phyloP scores from a whole-genome alignment of 2,329 filamentous ascomycete genomes.

The Scytalidium sp. region DNA sequence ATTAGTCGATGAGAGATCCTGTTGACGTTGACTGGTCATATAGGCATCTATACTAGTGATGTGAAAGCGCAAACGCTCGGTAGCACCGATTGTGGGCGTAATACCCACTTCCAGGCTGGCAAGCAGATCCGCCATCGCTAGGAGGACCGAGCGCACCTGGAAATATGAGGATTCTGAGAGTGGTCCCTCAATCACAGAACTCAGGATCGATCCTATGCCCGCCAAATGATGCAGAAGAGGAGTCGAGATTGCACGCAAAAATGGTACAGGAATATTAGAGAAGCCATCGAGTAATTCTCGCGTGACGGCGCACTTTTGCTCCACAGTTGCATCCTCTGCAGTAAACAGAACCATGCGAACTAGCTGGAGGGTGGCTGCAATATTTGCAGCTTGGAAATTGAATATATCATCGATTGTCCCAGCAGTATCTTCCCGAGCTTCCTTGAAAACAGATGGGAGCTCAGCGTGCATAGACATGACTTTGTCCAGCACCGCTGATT shows the following conservation, averaged over 20 bases:
- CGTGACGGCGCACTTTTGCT: conserved; percentile 43
- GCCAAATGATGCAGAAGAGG: conserved; percentile 46
- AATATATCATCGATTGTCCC: conserved; percentile 32
- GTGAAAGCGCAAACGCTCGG: conserved; percentile 35
- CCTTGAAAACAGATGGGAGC: conserved; percentile 15
- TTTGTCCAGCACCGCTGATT: conserved; percentile 11
- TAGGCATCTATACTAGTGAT: conserved; percentile 39
- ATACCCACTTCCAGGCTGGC: conserved; percentile 39
- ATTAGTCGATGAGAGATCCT: too few relatives aligned
- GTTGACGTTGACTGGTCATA: conserved; percentile 10
- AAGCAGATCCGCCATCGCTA: conserved; percentile 42
- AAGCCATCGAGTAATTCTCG: conserved; percentile 41
- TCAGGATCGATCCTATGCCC: too few relatives aligned
- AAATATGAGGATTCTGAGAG: conserved; percentile 14
- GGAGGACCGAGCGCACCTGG: conserved; percentile 36
- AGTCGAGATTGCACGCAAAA: conserved; percentile 44
- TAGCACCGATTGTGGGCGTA: conserved; percentile 33
- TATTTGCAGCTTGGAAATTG: conserved; percentile 48
- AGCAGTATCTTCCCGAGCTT: conserved; percentile 13
- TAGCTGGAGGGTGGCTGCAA: conserved; percentile 40
- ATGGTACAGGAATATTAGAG: conserved; percentile 38
- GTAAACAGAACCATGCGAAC: conserved; percentile 44
- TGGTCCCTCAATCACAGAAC: too few relatives aligned
- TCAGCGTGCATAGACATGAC: conserved; percentile 16
- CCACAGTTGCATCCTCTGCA: conserved; percentile 32